phyloP scores from a whole-genome alignment of 768 basidiomycete genomes.

The Collybia nuda region DNA sequence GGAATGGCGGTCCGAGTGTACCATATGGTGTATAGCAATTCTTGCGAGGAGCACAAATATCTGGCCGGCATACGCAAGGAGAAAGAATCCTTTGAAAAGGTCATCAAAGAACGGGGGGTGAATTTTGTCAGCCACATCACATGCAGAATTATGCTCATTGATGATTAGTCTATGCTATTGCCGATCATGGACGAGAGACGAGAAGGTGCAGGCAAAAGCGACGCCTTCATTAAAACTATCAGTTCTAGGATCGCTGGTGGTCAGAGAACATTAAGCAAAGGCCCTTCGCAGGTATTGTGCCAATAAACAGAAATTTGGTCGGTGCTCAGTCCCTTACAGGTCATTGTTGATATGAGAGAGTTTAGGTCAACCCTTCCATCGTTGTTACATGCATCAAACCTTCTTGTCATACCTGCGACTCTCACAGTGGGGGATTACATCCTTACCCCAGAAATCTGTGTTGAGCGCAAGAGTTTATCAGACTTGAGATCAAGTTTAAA shows the following conservation, averaged over 20 bases:
- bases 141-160: not conserved
- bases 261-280: slow-evolving; percentile 59
- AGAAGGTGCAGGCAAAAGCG: slow-evolving; percentile 37
- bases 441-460: slow-evolving; percentile 90
- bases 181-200: slow-evolving; percentile 70
- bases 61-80: slow-evolving; percentile 85
- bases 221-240: slow-evolving; percentile 76
- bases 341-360: slow-evolving; percentile 96
- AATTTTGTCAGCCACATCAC: slow-evolving; percentile 27
- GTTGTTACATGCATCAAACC: slow-evolving; percentile 76
- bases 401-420: slow-evolving; percentile 87
- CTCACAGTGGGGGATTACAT: slow-evolving; percentile 97
- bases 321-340: slow-evolving; percentile 41
- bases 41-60: slow-evolving; percentile 95
- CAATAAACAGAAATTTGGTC: not conserved
- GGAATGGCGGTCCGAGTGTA: slow-evolving; percentile 87
- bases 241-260: slow-evolving; percentile 88
- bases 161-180: slow-evolving; percentile 81
- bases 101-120: slow-evolving; percentile 92
- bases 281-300: slow-evolving; percentile 58
- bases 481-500: slow-evolving; percentile 94
- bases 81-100: slow-evolving; percentile 89
- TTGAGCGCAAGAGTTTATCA: slow-evolving; percentile 93
- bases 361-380: slow-evolving; percentile 93
- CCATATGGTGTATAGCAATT: slow-evolving; percentile 92